Conservation (phyloP, 2,329 filamentous ascomycete species). For the Stromatinia cepivora region DNA sequence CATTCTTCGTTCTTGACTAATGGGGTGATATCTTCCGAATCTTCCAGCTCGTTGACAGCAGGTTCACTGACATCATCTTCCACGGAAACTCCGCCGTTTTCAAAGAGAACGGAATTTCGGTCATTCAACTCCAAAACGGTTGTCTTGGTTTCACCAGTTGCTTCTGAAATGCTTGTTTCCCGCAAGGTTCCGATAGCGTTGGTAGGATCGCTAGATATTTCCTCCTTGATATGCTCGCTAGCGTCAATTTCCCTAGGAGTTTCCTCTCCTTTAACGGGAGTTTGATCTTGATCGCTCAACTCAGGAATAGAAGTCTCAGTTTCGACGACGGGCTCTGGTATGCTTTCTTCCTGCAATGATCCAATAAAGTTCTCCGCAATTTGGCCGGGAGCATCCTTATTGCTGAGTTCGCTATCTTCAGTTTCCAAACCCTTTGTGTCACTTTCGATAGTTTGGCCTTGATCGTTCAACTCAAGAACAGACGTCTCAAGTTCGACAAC, state of each 20-base stretch:
- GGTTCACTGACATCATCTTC: background rate
- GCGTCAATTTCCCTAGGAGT: background rate
- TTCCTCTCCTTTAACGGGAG: background rate
- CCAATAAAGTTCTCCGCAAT: background rate
- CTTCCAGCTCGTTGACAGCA: background rate
- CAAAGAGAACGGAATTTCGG: too few relatives aligned
- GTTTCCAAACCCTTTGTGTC: background rate
- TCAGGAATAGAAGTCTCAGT: background rate
- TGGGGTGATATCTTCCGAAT: background rate
- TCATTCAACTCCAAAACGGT: background rate
- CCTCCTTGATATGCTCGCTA: background rate
- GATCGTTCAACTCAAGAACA: background rate
- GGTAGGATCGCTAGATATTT: background rate
- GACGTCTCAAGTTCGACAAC: background rate
- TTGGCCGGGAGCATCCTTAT: background rate
- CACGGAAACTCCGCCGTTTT: fast-evolving
- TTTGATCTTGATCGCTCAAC: background rate
- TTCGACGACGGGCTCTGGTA: fast-evolving
- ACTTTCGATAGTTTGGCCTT: background rate
- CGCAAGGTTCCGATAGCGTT: too few relatives aligned
- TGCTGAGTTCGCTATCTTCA: background rate
- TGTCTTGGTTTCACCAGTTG: background rate
- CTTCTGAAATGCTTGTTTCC: background rate
- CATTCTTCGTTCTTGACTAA: background rate
- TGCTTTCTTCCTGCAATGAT: background rate